Evolutionary conservation across 257 asterid species (phyloP), one percentile per base, ranked within the genome.

Genomic region (Scutellaria galericulata): DNA sequence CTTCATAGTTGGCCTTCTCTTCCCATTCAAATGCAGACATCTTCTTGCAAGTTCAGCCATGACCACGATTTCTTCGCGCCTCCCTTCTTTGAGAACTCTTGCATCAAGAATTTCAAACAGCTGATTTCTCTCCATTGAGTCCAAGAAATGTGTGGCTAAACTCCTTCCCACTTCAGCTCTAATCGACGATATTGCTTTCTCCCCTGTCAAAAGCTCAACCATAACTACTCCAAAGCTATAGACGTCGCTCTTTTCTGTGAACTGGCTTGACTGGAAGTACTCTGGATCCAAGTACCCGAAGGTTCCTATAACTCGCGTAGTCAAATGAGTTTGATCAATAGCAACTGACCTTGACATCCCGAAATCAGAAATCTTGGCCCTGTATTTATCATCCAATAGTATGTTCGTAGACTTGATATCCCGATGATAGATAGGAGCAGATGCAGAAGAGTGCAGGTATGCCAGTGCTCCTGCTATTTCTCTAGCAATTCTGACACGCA

Each of bases 271-370:
- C 11, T 64, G 78, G 60, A 79, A 83, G 56, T 83, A 83, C 51
- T 83, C 87, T 0, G 87, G 87, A 75, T 83, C 87, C 64, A 83
- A 70, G 73, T 83, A 80, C 3, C 85, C 87, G 2, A 83, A 80
- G 6, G 87, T 83, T 22, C 85, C 87, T 12, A 71, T 14, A 1
- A 83, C 15, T 11, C 15, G 18, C 2, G 45, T 44, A 10, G 45
- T 31, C 40, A 62, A 18, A 52, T 10, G 7, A 22, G 83, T 82
- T 51, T 82, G 78, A 22, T 82, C 77, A 3, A 68, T 14, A 5
- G 70, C 24, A 37, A 80, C 62, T 1, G 73, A 53, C 22, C 77
- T 74, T 7, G 79, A 64, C 3, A 81, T 80, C 62, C 84, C 84
- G 11, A 80, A 80, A 58, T 81, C 85, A 2, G 82, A 60, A 50